Evolutionary conservation across 495 filamentous ascomycete species (phyloP).

Genomic region (Penicillium atrosanguineum): DNA sequence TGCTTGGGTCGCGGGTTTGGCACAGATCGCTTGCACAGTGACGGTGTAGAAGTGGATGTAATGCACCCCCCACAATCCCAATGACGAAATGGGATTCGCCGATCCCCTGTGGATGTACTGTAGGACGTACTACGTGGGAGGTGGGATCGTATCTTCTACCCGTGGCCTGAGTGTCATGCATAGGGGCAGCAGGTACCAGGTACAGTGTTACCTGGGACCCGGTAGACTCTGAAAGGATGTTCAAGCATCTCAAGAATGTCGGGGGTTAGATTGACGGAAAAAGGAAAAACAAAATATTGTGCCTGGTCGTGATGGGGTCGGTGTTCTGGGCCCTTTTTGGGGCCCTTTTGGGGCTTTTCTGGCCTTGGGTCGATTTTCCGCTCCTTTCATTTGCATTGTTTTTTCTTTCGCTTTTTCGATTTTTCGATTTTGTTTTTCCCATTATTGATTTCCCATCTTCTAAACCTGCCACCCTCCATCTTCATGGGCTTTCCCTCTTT

Average conservation of each 20-base stretch:
- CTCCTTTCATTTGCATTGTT: conserved; percentile 9
- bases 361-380: conserved; percentile 1
- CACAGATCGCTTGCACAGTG: not conserved
- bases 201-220: conserved; percentile 4
- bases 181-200: conserved; percentile 20
- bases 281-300: not conserved
- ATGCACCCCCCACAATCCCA: not conserved
- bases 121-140: not conserved
- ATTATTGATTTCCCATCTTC: conserved; percentile 6
- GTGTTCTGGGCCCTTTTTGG: conserved; percentile 3
- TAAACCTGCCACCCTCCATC: conserved; percentile 4
- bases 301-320: not conserved
- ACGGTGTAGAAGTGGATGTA: not conserved
- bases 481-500: conserved; percentile 7
- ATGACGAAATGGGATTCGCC: not conserved
- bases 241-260: not conserved
- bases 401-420: too few relatives aligned
- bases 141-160: conserved; percentile 4
- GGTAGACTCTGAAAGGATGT: too few relatives aligned
- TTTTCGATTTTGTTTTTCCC: conserved; percentile 6
- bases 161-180: not conserved
- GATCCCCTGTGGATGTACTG: not conserved
- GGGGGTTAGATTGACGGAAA: conserved; percentile 18
- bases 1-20: not conserved
- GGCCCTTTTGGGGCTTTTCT: not conserved